Percentiles rank a stretch among this genome's conserved stretches.
These are phyloP conservation scores for Boletales sp. DNA, from an alignment of 768 basidiomycete genomes.

Conservation along the genomic window DNA sequence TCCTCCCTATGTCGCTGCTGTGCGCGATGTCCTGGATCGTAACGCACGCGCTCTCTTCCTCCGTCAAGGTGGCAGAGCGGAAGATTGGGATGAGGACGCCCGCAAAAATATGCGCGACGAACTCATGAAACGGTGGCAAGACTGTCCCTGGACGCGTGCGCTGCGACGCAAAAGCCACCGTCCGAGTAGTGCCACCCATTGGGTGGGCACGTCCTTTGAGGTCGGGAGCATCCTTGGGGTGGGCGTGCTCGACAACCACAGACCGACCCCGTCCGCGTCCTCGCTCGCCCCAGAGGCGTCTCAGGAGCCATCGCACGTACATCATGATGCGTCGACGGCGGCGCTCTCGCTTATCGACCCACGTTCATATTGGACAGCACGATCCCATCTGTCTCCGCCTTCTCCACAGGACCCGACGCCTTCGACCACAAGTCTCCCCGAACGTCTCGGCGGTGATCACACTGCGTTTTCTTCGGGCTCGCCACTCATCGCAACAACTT, in stretches of 20 bases:
- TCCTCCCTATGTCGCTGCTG: slow-evolving; percentile 33
- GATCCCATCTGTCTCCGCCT: slow-evolving; percentile 12
- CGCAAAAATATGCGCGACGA: slow-evolving; percentile 51
- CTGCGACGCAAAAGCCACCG: slow-evolving; percentile 29
- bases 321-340: slow-evolving; percentile 15
- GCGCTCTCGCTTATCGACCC: slow-evolving; percentile 19
- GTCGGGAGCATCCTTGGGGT: slow-evolving; percentile 75
- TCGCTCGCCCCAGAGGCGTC: slow-evolving; percentile 1
- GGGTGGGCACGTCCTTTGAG: slow-evolving; percentile 77
- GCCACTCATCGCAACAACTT: slow-evolving; percentile 16
- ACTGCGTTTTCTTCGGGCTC: slow-evolving; percentile 23
- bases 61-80: slow-evolving; percentile 55
- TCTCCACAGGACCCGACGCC: slow-evolving; percentile 8
- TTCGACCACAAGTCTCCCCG: slow-evolving; percentile 15
- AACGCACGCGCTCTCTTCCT: slow-evolving; percentile 66
- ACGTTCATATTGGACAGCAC: slow-evolving; percentile 22
- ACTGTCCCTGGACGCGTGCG: slow-evolving; percentile 61
- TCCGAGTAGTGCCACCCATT: slow-evolving; percentile 31
- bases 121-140: slow-evolving; percentile 57
- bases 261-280: slow-evolving; percentile 1
- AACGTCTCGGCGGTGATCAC: slow-evolving; percentile 6
- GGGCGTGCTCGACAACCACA: slow-evolving; percentile 43
- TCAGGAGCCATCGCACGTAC: not conserved
- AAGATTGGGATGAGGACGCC: slow-evolving; percentile 63
- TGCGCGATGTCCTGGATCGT: slow-evolving; percentile 42